Percentiles rank a stretch among this genome's conserved stretches.
Conservation (phyloP, 2,329 filamentous ascomycete species). For the Claviceps africana region DNA sequence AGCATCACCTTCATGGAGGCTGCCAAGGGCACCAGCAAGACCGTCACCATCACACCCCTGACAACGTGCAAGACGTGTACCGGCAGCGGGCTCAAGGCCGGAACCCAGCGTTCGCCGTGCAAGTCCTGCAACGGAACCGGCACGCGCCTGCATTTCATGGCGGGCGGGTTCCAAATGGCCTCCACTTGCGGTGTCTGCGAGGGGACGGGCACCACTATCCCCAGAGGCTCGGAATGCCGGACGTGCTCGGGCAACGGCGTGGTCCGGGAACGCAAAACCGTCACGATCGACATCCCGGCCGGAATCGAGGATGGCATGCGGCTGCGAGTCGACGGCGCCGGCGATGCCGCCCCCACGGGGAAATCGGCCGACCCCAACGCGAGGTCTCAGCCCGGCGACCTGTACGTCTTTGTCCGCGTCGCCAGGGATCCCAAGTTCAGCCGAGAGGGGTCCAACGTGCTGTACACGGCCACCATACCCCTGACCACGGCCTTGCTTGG, state of each 20-base stretch:
- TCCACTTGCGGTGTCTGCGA: slow-evolving; percentile 73
- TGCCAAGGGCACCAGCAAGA: slow-evolving; percentile 77
- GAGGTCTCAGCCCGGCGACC: slow-evolving; percentile 63
- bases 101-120: slow-evolving; percentile 59
- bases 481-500: slow-evolving; percentile 87
- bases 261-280: slow-evolving; percentile 65
- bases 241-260: slow-evolving; percentile 75
- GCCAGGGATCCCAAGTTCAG: slow-evolving; percentile 83
- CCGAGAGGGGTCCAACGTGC: slow-evolving; percentile 73
- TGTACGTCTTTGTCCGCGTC: slow-evolving; percentile 83
- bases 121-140: slow-evolving; percentile 75
- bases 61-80: slow-evolving; percentile 69
- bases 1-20: slow-evolving; percentile 94
- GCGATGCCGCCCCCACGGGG: slow-evolving; percentile 72
- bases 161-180: slow-evolving; percentile 91
- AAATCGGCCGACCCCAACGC: slow-evolving; percentile 47
- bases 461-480: slow-evolving; percentile 83
- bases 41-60: slow-evolving; percentile 74
- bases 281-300: slow-evolving; percentile 82
- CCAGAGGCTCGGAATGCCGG: slow-evolving; percentile 67
- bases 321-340: slow-evolving; percentile 69
- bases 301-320: slow-evolving; percentile 97
- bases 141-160: slow-evolving; percentile 74
- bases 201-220: slow-evolving; percentile 62
- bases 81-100: slow-evolving; percentile 73